Evolutionary conservation across 257 asterid genomes (phyloP).

Genomic region (Ehretia macrophylla): DNA sequence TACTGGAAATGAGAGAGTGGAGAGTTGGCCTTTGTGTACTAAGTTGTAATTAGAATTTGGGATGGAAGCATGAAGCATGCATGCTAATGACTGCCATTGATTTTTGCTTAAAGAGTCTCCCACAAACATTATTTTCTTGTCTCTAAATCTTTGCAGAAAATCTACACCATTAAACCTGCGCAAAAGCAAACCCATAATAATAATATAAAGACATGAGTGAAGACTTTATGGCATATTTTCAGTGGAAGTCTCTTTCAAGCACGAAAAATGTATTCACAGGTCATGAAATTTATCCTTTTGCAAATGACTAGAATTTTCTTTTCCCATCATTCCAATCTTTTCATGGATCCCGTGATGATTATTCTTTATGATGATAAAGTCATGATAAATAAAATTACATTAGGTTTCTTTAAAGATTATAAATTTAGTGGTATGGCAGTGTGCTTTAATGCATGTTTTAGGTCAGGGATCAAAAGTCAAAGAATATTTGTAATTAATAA

Average conservation of each 20-base stretch:
- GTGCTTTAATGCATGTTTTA: too few relatives aligned
- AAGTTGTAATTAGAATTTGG: constrained; percentile 37
- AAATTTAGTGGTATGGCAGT: too few relatives aligned
- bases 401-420: too few relatives aligned
- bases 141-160: constrained; percentile 38
- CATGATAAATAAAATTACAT: too few relatives aligned
- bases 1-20: constrained; percentile 48
- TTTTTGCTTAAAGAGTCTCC: constrained; percentile 65
- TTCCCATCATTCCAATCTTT: not conserved
- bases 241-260: not conserved
- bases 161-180: constrained; percentile 51
- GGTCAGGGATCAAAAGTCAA: too few relatives aligned
- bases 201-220: not conserved
- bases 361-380: too few relatives aligned
- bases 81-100: constrained; percentile 70
- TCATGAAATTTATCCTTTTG: too few relatives aligned
- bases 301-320: not conserved
- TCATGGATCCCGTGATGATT: not conserved
- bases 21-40: constrained; percentile 17
- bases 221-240: not conserved
- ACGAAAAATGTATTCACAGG: not conserved
- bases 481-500: too few relatives aligned
- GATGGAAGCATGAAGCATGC: constrained; percentile 52
- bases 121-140: constrained; percentile 53
- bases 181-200: not conserved